Evolutionary conservation across 116 monocot genomes (phyloP).

Genomic region (Cymodocea nodosa): DNA sequence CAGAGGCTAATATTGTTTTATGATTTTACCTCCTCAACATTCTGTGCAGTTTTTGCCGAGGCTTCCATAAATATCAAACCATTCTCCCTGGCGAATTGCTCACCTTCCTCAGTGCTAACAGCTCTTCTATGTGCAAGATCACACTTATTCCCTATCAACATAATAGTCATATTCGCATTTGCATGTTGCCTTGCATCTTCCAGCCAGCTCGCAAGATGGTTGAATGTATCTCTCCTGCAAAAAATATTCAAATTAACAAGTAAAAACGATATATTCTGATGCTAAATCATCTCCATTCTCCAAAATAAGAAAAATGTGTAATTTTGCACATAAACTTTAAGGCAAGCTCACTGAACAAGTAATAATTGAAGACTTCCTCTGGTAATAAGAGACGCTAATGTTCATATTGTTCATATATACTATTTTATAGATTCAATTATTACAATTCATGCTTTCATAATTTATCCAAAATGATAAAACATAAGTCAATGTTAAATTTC

Average conservation of each 20-base stretch:
- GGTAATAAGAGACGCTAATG: too few relatives aligned
- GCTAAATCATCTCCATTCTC: too few relatives aligned
- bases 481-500: too few relatives aligned
- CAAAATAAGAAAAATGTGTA: too few relatives aligned
- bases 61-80: slow-evolving; percentile 79
- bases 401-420: too few relatives aligned
- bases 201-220: slow-evolving; percentile 78
- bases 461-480: too few relatives aligned
- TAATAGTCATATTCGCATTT: slow-evolving; percentile 80
- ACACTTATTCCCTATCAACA: slow-evolving; percentile 75
- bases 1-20: background rate
- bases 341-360: too few relatives aligned
- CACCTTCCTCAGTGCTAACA: slow-evolving; percentile 67
- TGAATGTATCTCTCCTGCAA: slow-evolving; percentile 79
- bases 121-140: slow-evolving; percentile 62
- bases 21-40: slow-evolving; percentile 58
- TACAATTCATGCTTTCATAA: too few relatives aligned
- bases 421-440: too few relatives aligned
- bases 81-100: slow-evolving; percentile 71
- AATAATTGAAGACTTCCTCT: too few relatives aligned
- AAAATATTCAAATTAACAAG: background rate
- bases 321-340: too few relatives aligned
- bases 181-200: slow-evolving; percentile 83
- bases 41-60: slow-evolving; percentile 75
- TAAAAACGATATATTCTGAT: background rate